Percentiles rank a stretch among this genome's conserved stretches.
Evolutionary conservation across 2,329 filamentous ascomycete genomes (phyloP).

Genomic region (Chaetothyriales sp.): DNA sequence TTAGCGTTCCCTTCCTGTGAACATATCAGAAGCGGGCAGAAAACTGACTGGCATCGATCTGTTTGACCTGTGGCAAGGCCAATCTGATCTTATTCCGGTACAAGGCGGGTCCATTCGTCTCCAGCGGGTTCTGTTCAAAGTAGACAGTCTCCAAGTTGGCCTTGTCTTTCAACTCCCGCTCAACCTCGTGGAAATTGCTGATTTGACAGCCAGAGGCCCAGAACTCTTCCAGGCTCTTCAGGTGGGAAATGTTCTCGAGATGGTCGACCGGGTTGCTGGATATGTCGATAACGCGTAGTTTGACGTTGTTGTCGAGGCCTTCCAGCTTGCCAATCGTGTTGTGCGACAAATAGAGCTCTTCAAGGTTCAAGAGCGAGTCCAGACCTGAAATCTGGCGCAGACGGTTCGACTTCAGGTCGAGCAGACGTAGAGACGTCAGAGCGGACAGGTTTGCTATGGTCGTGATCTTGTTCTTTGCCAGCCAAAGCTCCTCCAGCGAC

Average conservation of each 20-base stretch:
- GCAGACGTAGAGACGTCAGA: conserved; percentile 66
- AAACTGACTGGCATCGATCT: conserved; percentile 93
- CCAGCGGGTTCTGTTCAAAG: conserved; percentile 87
- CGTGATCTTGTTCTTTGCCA: conserved; percentile 93
- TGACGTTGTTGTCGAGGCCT: conserved; percentile 53
- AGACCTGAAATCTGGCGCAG: conserved; percentile 67
- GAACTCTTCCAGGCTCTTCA: conserved; percentile 68
- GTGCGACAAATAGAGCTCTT: conserved; percentile 92
- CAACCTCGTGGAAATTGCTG: conserved; percentile 63
- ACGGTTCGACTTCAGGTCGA: conserved; percentile 92
- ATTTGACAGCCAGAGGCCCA: conserved; percentile 90
- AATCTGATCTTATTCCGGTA: conserved; percentile 90
- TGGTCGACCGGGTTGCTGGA: conserved; percentile 73
- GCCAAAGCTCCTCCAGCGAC: conserved; percentile 77
- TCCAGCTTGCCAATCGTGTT: conserved; percentile 66
- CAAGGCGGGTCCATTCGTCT: conserved; percentile 61
- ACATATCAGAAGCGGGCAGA: neutral
- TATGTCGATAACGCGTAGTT: conserved; percentile 70
- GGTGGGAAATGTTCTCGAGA: conserved; percentile 55
- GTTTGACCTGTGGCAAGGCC: conserved; percentile 71
- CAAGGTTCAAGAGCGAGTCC: conserved; percentile 57
- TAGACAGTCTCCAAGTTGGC: conserved; percentile 76
- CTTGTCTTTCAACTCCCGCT: conserved; percentile 66
- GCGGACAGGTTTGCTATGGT: conserved; percentile 62
- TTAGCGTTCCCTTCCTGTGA: neutral